These are phyloP conservation scores for Penicillium nordicum DNA, from an alignment of 2,329 filamentous ascomycete genomes.

Conservation along the genomic window DNA sequence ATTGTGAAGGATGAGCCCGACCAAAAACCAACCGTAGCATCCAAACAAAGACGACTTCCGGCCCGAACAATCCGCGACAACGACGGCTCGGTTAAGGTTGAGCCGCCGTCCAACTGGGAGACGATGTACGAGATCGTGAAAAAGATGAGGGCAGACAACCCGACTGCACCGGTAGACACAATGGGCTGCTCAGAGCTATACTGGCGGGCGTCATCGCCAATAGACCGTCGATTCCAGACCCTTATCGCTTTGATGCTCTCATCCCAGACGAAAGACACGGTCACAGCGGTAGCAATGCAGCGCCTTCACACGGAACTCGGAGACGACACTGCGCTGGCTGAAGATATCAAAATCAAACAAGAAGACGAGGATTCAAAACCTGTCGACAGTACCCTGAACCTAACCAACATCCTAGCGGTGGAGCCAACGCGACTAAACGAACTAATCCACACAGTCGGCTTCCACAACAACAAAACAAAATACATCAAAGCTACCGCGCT, in stretches of 20 bases:
- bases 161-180: constrained; percentile 81
- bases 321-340: constrained; percentile 5
- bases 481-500: constrained; percentile 72
- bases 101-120: constrained; percentile 78
- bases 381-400: constrained; percentile 56
- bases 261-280: constrained; percentile 89
- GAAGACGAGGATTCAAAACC: constrained; percentile 22
- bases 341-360: constrained; percentile 23
- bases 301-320: constrained; percentile 71
- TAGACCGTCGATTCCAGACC: constrained; percentile 75
- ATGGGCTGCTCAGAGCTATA: constrained; percentile 75
- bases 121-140: constrained; percentile 73
- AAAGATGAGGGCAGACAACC: constrained; percentile 68
- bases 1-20: constrained; percentile 27
- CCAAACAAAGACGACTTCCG: constrained; percentile 40
- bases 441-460: constrained; percentile 80
- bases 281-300: constrained; percentile 78
- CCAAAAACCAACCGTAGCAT: constrained; percentile 19
- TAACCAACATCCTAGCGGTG: constrained; percentile 74
- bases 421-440: constrained; percentile 64
- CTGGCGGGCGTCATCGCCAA: constrained; percentile 42
- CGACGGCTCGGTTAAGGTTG: constrained; percentile 35
- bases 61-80: constrained; percentile 41
- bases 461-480: constrained; percentile 92
- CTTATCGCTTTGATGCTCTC: constrained; percentile 86